Evolutionary conservation across 2,329 filamentous ascomycete species (phyloP), one percentile per base, ranked within the genome.

Genomic region (Penicillium psychrosexuale): DNA sequence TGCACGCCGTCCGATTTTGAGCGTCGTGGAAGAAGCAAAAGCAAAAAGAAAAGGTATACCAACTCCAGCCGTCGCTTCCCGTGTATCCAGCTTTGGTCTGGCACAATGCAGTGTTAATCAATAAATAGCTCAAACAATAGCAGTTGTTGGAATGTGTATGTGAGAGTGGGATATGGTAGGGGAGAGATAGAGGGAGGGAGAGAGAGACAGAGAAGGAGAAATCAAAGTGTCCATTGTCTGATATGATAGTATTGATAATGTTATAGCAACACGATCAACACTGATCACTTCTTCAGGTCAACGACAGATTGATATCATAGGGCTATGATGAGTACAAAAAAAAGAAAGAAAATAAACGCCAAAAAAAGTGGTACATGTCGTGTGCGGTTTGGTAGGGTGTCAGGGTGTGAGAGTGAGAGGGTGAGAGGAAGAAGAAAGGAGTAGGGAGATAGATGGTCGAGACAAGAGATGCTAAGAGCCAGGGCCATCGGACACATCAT

Each of bases 61-160:
- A 60, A 61, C 58, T 33, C 53, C 52, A 38, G 50, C 43, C 53
- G 36, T 51, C 50, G 53, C 55, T 53, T 55, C 48, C 38, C 60
- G 47, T 62, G 24, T 62, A 58, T 57, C 53, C 38, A 56, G 61
- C 60, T 28, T 43, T 19, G 40, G 53, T 42, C n/a, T 43, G 44
- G 39, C 12, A 22, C 36, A 33, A 56, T 56, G 52, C 56, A 55
- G 40, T 47, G 39, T 43, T 15, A 48, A 24, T 49, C 39, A 30
- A 30, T 53, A 22, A 55, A 44, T 47, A 37, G 40, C 24, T 4
- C 30, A 43, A 47, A 34, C n/a, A 13, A 50, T 11, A 7, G 40
- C 17, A n/a, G 27, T 19, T 31, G 8, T 11, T 11, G 12, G 9
- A 19, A 38, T 37, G 27, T 33, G 30, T 37, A 12, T 45, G 9